Percentiles rank a stretch among this genome's conserved stretches.
Evolutionary conservation across 768 basidiomycete genomes (phyloP).

Genomic region (Leccinellum albellum): DNA sequence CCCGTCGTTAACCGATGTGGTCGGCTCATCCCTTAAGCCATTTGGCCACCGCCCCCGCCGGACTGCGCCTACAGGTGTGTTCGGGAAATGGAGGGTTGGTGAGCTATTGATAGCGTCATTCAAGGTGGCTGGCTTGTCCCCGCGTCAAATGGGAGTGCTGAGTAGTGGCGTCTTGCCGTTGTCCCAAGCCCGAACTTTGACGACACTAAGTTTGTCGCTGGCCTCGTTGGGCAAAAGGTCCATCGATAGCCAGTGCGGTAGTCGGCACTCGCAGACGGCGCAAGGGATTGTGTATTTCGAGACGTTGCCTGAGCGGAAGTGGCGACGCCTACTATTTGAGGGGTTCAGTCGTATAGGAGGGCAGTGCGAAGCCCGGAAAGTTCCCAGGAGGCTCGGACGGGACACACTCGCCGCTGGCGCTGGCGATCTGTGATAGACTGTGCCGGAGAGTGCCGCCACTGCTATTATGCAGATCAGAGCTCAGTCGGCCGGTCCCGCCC

Average conservation of each 20-base stretch:
- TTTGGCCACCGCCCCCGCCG: no score
- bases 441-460: not conserved
- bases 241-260: not conserved
- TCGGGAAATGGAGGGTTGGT: not conserved
- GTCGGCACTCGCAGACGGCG: constrained; percentile 3
- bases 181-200: not conserved
- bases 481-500: not conserved
- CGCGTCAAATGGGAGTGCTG: not conserved
- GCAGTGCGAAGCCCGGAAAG: not conserved
- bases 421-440: not conserved
- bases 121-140: not conserved
- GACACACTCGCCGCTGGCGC: not conserved
- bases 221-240: not conserved
- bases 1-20: constrained; percentile 6
- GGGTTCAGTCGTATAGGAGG: constrained; percentile 5
- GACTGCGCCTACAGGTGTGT: not conserved
- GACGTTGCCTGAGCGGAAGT: not conserved
- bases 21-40: constrained; percentile 27
- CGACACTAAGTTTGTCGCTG: not conserved
- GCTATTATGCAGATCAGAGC: not conserved
- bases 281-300: constrained; percentile 4
- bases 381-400: not conserved
- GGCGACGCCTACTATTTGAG: constrained; percentile 2
- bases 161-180: not conserved
- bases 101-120: not conserved